Evolutionary conservation across 1,284 basidiomycete genomes (phyloP).

Genomic region (Microbotryomycetes sp.): DNA sequence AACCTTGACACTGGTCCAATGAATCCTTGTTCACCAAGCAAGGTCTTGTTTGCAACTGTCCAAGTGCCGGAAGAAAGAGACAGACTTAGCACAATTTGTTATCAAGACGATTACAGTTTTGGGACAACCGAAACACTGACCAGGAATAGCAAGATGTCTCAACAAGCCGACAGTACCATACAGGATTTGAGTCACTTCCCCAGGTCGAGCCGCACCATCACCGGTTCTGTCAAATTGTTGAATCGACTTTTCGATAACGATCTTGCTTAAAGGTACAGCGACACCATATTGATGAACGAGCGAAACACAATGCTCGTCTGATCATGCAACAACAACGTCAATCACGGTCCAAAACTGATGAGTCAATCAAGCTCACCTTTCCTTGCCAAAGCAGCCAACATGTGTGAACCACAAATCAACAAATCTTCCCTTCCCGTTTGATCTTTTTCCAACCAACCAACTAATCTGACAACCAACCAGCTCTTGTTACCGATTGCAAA

Average conservation of each 20-base stretch:
- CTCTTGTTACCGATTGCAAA: constrained; percentile 52
- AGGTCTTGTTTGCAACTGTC: constrained; percentile 50
- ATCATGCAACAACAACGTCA: too few relatives aligned
- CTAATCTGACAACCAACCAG: constrained; percentile 64
- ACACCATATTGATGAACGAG: constrained; percentile 46
- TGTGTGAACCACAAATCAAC: constrained; percentile 70
- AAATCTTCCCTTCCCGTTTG: constrained; percentile 59
- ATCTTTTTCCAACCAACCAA: constrained; percentile 60
- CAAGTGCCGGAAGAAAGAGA: neutral
- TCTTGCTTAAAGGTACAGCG: constrained; percentile 20
- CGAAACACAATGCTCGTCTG: constrained; percentile 60
- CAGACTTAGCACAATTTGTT: neutral
- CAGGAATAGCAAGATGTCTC: constrained; percentile 71
- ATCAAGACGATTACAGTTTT: too few relatives aligned
- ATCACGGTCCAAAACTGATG: too few relatives aligned
- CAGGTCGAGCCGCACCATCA: constrained; percentile 7
- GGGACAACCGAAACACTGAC: constrained; percentile 6
- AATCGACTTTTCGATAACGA: constrained; percentile 4
- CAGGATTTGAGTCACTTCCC: constrained; percentile 35
- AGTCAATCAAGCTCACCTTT: constrained; percentile 34
- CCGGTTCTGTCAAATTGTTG: constrained; percentile 3
- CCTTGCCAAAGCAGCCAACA: constrained; percentile 72
- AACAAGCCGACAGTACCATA: constrained; percentile 59
- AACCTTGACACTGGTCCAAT: constrained; percentile 59
- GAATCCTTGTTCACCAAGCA: constrained; percentile 59